Evolutionary conservation across 176 grass and related monocot genomes (phyloP), one percentile per base, ranked within the genome.

Genomic region (Oryza rufipogon): DNA sequence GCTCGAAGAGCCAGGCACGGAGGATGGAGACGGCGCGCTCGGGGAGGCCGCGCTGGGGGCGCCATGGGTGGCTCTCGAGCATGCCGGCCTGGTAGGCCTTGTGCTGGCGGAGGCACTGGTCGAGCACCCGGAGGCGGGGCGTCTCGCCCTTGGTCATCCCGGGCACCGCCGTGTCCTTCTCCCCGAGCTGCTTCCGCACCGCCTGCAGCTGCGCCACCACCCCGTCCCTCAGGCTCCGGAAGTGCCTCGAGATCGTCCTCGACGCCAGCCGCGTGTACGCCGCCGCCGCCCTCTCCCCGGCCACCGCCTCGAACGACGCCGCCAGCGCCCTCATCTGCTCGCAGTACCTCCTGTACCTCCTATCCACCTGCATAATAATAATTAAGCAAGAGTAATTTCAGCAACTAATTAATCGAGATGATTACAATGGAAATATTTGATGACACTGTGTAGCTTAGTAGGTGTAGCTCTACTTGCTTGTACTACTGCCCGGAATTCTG

Each of bases 61-160:
- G 85, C 94, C 94, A 97, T 11, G 94, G 91, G 63, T 91, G 91
- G 81, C 70, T 89, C 32, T 97, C 94, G 75, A 91, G 78, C 42
- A 89, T 76, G 41, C 88, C 94, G 19, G 85, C 64, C 58, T 97
- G 94, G 38, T 93, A 83, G 7, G 89, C 82, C 84, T 83, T 91
- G 77, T 93, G 89, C 88, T 97, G 94, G 15, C 94, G 68, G 1
- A 97, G 87, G 82, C 91, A 90, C 89, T 97, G 94, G 88, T 97
- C 94, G 22, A 97, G 84, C 70, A 84, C 67, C 33, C 90, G 82
- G 6, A 97, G 88, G 78, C 89, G 78, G 16, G 94, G 94, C 45
- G 91, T 94, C 89, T 91, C 91, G 14, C 91, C 89, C 75, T 84
- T 85, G 70, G 48, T 91, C 66, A 71, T 65, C 49, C 76, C 81